Conservation (phyloP, 2,329 filamentous ascomycete species). For the Amauroascus verrucosus region DNA sequence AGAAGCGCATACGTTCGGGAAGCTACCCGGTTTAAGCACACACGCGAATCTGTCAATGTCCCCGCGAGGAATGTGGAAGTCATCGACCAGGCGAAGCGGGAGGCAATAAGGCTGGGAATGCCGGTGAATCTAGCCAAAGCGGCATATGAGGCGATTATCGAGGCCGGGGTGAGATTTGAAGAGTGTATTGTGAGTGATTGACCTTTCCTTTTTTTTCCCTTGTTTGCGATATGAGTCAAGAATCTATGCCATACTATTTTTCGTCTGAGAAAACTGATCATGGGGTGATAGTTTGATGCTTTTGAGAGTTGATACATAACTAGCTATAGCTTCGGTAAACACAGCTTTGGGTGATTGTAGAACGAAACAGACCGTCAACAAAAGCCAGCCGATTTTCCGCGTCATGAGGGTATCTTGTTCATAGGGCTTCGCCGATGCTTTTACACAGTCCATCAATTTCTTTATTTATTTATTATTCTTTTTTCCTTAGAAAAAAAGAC, state of each 20-base stretch:
- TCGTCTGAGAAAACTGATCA: too few relatives aligned
- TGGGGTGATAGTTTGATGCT: background rate
- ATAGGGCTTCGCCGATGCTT: too few relatives aligned
- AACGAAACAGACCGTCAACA: too few relatives aligned
- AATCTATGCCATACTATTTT: too few relatives aligned
- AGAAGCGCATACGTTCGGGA: background rate
- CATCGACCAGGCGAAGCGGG: conserved; percentile 1
- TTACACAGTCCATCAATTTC: too few relatives aligned
- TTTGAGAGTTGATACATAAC: background rate
- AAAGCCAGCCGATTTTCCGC: too few relatives aligned
- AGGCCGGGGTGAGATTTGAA: conserved; percentile 1
- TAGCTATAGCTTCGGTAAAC: too few relatives aligned
- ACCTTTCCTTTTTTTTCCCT: background rate
- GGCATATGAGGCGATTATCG: background rate
- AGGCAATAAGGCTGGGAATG: background rate
- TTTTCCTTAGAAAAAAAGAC: too few relatives aligned
- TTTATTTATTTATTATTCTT: too few relatives aligned
- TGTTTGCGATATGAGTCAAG: too few relatives aligned
- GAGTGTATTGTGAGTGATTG: conserved; percentile 1
- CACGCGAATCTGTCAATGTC: background rate
- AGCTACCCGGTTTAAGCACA: conserved; percentile 1
- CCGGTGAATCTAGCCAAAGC: background rate
- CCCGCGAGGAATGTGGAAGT: background rate
- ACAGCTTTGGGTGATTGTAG: too few relatives aligned
- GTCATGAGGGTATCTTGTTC: too few relatives aligned